Base-by-base conservation (phyloP, 1,284 basidiomycete species). In the Abortiporus biennis region DNA sequence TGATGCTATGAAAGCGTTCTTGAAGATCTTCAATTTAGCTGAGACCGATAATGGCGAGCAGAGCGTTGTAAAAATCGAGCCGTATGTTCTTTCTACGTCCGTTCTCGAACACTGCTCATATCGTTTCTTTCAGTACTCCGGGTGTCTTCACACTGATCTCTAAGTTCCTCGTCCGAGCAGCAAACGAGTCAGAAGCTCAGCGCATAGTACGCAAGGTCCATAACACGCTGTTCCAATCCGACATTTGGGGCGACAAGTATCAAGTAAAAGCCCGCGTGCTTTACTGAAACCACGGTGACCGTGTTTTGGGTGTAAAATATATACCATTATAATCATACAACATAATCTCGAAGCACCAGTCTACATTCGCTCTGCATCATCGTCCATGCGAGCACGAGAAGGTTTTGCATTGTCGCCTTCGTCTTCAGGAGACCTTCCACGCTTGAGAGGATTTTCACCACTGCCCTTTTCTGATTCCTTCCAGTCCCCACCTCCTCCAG, bases 401-500 rank as follows among this genome's bases (percentile, higher is more conserved):
- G 50, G 57, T 67, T 80, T 68, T 24, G 59, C 56, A 32, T 58
- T 62, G 21, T 81, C 82, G 1, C 67, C 80, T 45, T 86, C 80
- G 44, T 86, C 79, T 3, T 84, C 83, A 36, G 82, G 77, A 33
- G 82, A 86, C 48, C 83, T 69, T 31, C 62, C 80, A 43, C 84
- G 72, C 54, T 87, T 87, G 50, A 76, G 69, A 33, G 64, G 67
- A 29, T 58, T 51, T 36, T 59, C 67, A 24, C 52, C 53, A 29
- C 27, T 29, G 37, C 60, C 54, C 38, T 56, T 66, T 40, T 82
- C 72, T 4, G 67, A 60, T 44, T 84, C 78, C 58, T 85, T 87
- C 86, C 86, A 90, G 46, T 90, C 87, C 45, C 71, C 86, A 42
- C 86, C 92, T 40, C 92, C 91, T 46, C 85, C 77, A 16, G 91